These are phyloP conservation scores for Decorospora gaudefroyi DNA, from an alignment of 2,329 filamentous ascomycete genomes.

Conservation along the genomic window DNA sequence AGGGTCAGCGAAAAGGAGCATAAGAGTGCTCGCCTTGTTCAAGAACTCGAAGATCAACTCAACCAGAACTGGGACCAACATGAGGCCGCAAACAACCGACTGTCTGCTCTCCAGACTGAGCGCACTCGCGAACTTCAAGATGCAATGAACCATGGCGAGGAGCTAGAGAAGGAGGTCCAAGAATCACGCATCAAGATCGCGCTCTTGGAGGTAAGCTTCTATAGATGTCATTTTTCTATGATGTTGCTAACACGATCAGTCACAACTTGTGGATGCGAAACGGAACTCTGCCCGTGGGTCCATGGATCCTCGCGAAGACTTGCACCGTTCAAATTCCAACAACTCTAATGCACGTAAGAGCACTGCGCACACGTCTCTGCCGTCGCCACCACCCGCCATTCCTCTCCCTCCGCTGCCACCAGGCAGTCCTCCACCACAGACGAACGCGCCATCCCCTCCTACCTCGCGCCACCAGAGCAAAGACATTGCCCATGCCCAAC, in stretches of 20 bases:
- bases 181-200: constrained; percentile 77
- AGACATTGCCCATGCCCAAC: constrained; percentile 74
- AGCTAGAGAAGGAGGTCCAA: constrained; percentile 67
- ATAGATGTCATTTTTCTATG: background rate
- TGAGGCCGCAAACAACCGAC: constrained; percentile 78
- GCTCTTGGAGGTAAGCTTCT: constrained; percentile 70
- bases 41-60: constrained; percentile 95
- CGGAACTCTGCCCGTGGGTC: constrained; percentile 54
- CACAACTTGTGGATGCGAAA: constrained; percentile 64
- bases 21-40: constrained; percentile 88
- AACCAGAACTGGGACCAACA: constrained; percentile 94
- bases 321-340: constrained; percentile 62
- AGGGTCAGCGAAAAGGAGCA: constrained; percentile 69
- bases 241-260: constrained; percentile 50
- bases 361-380: constrained; percentile 77
- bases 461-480: constrained; percentile 78
- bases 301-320: constrained; percentile 52
- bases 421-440: constrained; percentile 51
- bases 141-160: constrained; percentile 48
- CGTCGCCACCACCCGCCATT: constrained; percentile 92
- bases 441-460: constrained; percentile 61
- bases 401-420: constrained; percentile 87
- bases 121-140: constrained; percentile 51
- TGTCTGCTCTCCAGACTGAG: constrained; percentile 68
- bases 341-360: constrained; percentile 81